A percentile compares a stretch with the other conserved stretches of the same genome.
phyloP scores from a whole-genome alignment of 371 early-diverging fungal species.

The Apophysomyces trapeziformis region DNA sequence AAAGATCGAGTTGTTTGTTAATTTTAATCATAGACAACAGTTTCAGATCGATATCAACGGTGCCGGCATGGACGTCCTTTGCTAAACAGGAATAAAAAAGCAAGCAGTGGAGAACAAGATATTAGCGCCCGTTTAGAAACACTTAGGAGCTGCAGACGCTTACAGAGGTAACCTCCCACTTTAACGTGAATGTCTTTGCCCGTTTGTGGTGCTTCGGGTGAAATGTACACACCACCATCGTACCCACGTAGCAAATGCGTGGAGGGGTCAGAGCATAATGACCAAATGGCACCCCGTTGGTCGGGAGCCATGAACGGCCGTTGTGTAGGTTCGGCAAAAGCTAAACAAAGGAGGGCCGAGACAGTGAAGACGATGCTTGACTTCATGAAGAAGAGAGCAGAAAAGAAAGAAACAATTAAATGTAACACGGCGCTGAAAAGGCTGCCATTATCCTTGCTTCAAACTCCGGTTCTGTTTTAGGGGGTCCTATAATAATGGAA shows the following conservation, averaged over 20 bases:
- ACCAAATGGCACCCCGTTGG: conserved; percentile 51
- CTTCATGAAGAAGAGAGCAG: background rate
- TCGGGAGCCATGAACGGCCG: conserved; percentile 36
- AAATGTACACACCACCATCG: conserved; percentile 43
- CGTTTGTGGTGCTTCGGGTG: conserved; percentile 40
- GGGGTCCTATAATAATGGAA: too few relatives aligned
- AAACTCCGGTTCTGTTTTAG: too few relatives aligned
- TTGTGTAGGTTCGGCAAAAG: conserved; percentile 15
- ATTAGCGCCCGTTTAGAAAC: too few relatives aligned
- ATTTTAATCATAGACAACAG: conserved; percentile 51
- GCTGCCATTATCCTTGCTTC: too few relatives aligned
- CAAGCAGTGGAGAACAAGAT: background rate
- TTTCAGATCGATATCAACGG: conserved; percentile 46
- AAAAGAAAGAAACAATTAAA: background rate
- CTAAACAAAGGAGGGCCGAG: background rate
- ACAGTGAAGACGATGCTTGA: background rate
- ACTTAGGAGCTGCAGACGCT: background rate
- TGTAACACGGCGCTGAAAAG: too few relatives aligned
- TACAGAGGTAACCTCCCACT: conserved; percentile 45
- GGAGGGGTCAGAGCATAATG: conserved; percentile 40
- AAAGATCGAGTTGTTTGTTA: conserved; percentile 49
- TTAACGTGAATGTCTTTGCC: conserved; percentile 49
- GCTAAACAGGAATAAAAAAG: conserved; percentile 20
- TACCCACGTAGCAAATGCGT: conserved; percentile 42
- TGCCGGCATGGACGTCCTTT: conserved; percentile 40